A percentile compares a stretch with the other conserved stretches of the same genome.
These are phyloP conservation scores for Colletotrichum viniferum DNA, from an alignment of 2,329 filamentous ascomycete species.

Conservation along the genomic window DNA sequence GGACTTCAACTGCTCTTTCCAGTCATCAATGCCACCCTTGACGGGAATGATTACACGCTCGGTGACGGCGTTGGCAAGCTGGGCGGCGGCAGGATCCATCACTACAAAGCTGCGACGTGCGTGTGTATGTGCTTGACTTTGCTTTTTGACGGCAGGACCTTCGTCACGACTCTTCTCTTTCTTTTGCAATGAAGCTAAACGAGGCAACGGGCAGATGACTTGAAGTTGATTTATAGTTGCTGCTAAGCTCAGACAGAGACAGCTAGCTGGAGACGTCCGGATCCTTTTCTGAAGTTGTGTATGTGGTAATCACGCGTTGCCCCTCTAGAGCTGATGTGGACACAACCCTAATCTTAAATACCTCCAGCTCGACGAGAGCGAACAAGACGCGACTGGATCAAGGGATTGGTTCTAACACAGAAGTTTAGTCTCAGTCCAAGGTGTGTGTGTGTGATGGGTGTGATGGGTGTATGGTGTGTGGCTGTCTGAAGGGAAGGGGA, in stretches of 20 bases:
- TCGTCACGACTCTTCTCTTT: not conserved
- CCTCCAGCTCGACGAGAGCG: not conserved
- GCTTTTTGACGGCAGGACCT: not conserved
- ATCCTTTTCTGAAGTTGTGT: not conserved
- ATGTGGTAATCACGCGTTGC: not conserved
- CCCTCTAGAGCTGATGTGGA: not conserved
- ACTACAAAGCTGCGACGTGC: not conserved
- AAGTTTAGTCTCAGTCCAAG: not conserved
- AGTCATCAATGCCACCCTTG: slow-evolving; percentile 27
- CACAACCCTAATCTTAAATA: slow-evolving; percentile 18
- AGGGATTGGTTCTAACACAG: not conserved
- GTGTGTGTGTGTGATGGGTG: not conserved
- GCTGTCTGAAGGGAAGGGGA: not conserved
- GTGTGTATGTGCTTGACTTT: not conserved
- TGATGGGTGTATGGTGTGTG: not conserved
- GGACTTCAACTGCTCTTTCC: slow-evolving; percentile 30
- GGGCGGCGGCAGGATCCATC: slow-evolving; percentile 16
- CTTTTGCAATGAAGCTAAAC: not conserved
- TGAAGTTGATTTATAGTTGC: not conserved
- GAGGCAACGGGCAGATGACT: not conserved
- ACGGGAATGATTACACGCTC: slow-evolving; percentile 27
- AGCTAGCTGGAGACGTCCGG: not conserved
- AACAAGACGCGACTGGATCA: not conserved
- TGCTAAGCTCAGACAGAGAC: not conserved
- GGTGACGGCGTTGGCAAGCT: slow-evolving; percentile 21